These are phyloP conservation scores for Balamuthia mandrillaris DNA, from an alignment of 208 protist genomes.

Conservation along the genomic window DNA sequence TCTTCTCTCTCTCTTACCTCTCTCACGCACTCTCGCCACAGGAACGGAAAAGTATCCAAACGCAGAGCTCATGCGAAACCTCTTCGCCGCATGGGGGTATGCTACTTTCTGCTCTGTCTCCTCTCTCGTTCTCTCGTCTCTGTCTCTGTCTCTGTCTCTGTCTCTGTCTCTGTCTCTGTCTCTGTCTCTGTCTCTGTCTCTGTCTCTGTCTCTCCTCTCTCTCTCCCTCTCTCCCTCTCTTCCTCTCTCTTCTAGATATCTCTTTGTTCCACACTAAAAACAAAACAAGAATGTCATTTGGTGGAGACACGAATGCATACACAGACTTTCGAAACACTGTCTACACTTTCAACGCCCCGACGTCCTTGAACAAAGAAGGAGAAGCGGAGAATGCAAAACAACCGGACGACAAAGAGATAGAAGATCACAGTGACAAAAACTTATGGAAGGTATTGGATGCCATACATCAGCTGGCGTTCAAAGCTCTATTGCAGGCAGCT, in stretches of 20 bases:
- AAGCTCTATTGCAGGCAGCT: not conserved
- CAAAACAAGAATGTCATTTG: slow-evolving; percentile 39
- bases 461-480: slow-evolving; percentile 16
- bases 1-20: too few species aligned
- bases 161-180: too few species aligned
- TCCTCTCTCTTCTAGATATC: too few species aligned
- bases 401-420: too few species aligned
- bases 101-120: too few species aligned
- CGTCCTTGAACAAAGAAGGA: not conserved
- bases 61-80: slow-evolving; percentile 23
- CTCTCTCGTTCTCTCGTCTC: too few species aligned
- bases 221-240: too few species aligned
- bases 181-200: too few species aligned
- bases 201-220: too few species aligned
- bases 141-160: not conserved
- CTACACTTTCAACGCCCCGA: slow-evolving; percentile 32
- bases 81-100: slow-evolving; percentile 27
- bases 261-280: too few species aligned
- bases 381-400: not conserved
- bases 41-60: slow-evolving; percentile 10
- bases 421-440: not conserved
- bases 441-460: slow-evolving; percentile 12
- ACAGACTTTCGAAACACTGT: slow-evolving; percentile 28
- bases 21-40: too few species aligned
- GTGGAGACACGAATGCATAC: slow-evolving; percentile 26